Percentiles rank a stretch among this genome's conserved stretches.
Evolutionary conservation across 2,329 filamentous ascomycete genomes (phyloP).

Genomic region (Paraphaeosphaeria sporulosa): DNA sequence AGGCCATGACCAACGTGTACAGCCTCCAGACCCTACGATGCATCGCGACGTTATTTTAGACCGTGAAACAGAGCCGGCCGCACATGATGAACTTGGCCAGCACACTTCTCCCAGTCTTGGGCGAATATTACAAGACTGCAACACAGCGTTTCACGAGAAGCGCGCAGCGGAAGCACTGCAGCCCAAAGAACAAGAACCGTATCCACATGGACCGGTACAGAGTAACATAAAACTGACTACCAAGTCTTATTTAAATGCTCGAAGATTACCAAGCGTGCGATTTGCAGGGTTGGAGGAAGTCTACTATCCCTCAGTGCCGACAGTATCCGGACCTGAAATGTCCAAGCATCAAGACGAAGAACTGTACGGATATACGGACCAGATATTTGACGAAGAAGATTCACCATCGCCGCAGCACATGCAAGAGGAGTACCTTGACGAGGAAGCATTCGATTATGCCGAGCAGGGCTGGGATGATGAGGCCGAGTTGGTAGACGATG

Average conservation of each 20-base stretch:
- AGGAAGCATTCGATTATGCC: constrained; percentile 17
- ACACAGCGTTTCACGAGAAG: constrained; percentile 26
- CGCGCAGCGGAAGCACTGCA: constrained; percentile 10
- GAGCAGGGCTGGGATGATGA: constrained; percentile 14
- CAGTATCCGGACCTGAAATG: constrained; percentile 28
- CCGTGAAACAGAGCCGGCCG: constrained; percentile 1
- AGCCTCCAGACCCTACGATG: neutral
- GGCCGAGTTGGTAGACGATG: constrained; percentile 9
- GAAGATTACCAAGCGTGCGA: constrained; percentile 25
- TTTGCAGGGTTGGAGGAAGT: constrained; percentile 20
- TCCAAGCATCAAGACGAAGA: constrained; percentile 38
- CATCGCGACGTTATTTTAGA: neutral
- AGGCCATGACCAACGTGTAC: constrained; percentile 1
- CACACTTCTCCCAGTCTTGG: constrained; percentile 34
- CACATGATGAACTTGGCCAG: constrained; percentile 12
- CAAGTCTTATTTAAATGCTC: neutral
- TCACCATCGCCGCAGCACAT: constrained; percentile 3
- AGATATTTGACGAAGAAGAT: neutral
- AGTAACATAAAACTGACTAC: neutral
- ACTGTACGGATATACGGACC: constrained; percentile 13
- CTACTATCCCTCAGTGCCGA: constrained; percentile 16
- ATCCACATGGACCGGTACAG: neutral
- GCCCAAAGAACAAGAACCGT: constrained; percentile 1
- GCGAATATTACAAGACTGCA: constrained; percentile 36
- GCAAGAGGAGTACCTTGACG: constrained; percentile 15